A percentile compares a stretch with the other conserved stretches of the same genome.
These are phyloP conservation scores for Microdochium paspali DNA, from an alignment of 2,329 filamentous ascomycete genomes.

Conservation along the genomic window DNA sequence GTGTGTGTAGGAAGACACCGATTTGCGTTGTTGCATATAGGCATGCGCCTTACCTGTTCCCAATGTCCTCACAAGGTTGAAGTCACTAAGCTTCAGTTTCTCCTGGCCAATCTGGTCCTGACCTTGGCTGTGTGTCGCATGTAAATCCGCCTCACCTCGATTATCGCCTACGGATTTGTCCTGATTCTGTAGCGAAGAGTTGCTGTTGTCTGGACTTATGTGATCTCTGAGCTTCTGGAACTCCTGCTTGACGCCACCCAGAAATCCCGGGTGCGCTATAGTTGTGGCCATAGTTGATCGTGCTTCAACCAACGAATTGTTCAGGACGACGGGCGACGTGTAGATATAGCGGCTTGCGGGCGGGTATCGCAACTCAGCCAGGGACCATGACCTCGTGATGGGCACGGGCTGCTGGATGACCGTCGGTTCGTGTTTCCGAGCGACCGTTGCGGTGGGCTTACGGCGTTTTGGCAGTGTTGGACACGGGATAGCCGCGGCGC, in stretches of 20 bases:
- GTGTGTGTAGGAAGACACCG: slow-evolving; percentile 1
- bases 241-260: neutral
- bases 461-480: no score
- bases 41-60: no score
- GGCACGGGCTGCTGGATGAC: no score
- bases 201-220: neutral
- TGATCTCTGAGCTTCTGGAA: neutral
- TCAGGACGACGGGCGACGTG: no score
- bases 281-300: neutral
- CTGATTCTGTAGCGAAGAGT: neutral
- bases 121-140: neutral
- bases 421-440: no score
- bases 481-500: no score
- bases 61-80: slow-evolving; percentile 64
- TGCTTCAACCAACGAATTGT: no score
- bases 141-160: neutral
- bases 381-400: no score
- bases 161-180: neutral
- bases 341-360: no score
- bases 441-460: no score
- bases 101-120: slow-evolving; percentile 1
- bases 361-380: no score
- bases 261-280: neutral
- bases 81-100: slow-evolving; percentile 45
- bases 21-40: slow-evolving; percentile 15